These are phyloP conservation scores for Podospora pseudoanserina DNA, from an alignment of 495 filamentous ascomycete genomes.

Conservation along the genomic window DNA sequence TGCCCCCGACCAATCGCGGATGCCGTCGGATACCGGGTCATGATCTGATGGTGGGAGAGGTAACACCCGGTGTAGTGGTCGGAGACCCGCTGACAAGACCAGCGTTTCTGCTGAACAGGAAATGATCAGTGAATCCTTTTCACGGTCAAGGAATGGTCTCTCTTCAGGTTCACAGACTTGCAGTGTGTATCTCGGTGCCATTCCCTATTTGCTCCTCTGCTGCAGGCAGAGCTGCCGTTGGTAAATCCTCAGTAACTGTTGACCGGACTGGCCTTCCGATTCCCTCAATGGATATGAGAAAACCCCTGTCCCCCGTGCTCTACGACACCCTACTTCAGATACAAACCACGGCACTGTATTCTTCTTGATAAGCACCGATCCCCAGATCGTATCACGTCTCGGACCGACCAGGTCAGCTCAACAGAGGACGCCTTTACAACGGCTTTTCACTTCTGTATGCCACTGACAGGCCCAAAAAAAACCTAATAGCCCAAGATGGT, in stretches of 20 bases:
- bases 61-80: constrained; percentile 3
- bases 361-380: neutral
- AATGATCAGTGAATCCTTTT: constrained; percentile 4
- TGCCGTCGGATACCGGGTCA: neutral
- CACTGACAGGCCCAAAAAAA: neutral
- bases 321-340: neutral
- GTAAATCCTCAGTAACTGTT: neutral
- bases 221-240: neutral
- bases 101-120: neutral
- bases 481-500: constrained; percentile 33
- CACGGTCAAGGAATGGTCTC: neutral
- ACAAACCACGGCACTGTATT: neutral
- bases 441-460: neutral
- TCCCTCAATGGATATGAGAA: neutral
- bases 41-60: neutral
- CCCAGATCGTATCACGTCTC: neutral
- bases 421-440: neutral
- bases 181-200: neutral
- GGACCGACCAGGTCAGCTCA: neutral
- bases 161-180: neutral
- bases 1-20: neutral
- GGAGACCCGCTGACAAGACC: neutral
- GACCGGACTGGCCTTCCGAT: neutral
- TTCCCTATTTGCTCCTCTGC: neutral
- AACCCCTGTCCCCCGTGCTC: neutral